Evolutionary conservation across 768 basidiomycete genomes (phyloP), one percentile per base, ranked within the genome.

Genomic region (Tylopilus vinaceipallidus): DNA sequence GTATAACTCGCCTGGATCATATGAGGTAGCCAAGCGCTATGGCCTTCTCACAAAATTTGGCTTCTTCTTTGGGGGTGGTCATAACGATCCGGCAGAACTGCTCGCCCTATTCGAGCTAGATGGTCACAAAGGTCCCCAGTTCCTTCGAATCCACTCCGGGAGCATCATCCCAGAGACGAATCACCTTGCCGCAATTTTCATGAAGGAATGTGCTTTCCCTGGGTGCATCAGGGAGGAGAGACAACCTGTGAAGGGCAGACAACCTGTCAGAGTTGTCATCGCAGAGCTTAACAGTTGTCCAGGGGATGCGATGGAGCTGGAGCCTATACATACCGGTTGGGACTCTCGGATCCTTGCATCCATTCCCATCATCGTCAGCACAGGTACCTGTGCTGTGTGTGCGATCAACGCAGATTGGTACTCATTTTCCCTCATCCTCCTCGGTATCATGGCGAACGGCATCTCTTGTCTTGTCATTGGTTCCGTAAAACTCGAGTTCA

Each of bases 1-100:
- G 66, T 73, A 72, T 30, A 72, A 73, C 33, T 56, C 72, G 9
- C 71, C 71, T 2, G 71, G 71, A 14, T 68, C 71, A 11, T 71
- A 68, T 46, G 48, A 55, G 20, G 60, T 73, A 9, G 72, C 68
- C 11, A 72, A 60, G 47, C 59, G 62, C 32, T 72, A 67, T 8
- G 64, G 62, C 7, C 57, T 59, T 33, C 67, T 71, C 10, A 65
- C 70, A 24, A 62, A 57, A 19, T 66, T 66, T n/a, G 68, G 65
- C 10, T 57, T 71, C 22, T 71, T 64, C 42, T 70, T 70, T 0
- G 70, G 71, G 3, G n/a, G n/a, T n/a, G 56, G 62, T 23, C 62
- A 65, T 22, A 61, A 59, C 3, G 63, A 71, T 49, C 68, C 71
- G 14, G 59, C 64, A n/a, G n/a, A n/a, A n/a, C n/a, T n/a, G n/a